Evolutionary conservation across 352 stramenopile genomes (phyloP), one percentile per base, ranked within the genome.

Genomic region (Phytophthora fragariae): DNA sequence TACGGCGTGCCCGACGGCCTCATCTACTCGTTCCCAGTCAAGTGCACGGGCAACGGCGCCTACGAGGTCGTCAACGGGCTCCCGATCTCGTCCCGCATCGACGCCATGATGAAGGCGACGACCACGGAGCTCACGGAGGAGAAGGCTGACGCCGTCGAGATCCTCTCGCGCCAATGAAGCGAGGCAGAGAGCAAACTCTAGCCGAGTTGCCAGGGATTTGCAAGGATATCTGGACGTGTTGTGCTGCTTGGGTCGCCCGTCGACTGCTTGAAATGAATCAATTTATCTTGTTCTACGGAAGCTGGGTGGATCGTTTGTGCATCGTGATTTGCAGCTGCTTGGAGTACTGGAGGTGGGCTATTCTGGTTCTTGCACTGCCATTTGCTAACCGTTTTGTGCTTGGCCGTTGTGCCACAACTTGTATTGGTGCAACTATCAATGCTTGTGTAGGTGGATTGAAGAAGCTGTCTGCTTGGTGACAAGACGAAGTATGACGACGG

Each of bases 1-100:
- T 93, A 94, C 71, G 94, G 92, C 52, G 85, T 98, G 15, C 86
- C 88, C 0, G 89, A 97, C 29, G 94, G 89, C 0, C 73, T 98
- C n/a, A 93, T 98, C 59, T 98, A 92, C 80, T 97, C 91, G 71
- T 98, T 98, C 81, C 94, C 94, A 3, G 87, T 98, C 65, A 86
- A 83, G 62, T 97, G 90, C 71, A 74, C 72, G 53, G 85, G 88
- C 72, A 85, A 93, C 61, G 92, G 92, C 68, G 67, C 80, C 37
- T 96, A 93, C 73, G 75, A 93, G 59, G 74, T 96, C 29, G 83
- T 97, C 10, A 74, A 87, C 44, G 91, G 82, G 10, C 76, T 98
- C 21, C 57, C 83, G 1, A 85, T 97, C 57, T 88, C 80, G 70
- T 76, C 92, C 8, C 81, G 83, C 39, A 84, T 96, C 49, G 77